Conservation (phyloP, 2,329 filamentous ascomycete genomes). For the Pyricularia sp. region DNA sequence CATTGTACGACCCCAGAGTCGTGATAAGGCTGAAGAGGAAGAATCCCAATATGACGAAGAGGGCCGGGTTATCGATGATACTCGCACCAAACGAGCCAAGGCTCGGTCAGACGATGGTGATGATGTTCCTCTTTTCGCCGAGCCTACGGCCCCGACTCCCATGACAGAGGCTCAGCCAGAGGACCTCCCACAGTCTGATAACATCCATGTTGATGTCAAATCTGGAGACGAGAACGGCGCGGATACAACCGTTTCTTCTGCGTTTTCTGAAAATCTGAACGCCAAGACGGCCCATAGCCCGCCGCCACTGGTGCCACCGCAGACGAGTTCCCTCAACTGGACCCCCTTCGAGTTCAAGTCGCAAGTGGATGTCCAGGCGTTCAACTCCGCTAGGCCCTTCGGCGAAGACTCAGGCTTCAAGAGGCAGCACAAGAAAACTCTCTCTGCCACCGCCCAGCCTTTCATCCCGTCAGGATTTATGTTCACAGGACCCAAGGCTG, state of each 20-base stretch:
- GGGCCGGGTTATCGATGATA: slow-evolving; percentile 54
- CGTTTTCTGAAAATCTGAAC: slow-evolving; percentile 42
- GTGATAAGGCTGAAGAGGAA: slow-evolving; percentile 23
- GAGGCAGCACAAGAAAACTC: slow-evolving; percentile 42
- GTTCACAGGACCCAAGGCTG: slow-evolving; percentile 15
- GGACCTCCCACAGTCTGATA: slow-evolving; percentile 19
- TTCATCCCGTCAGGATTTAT: slow-evolving; percentile 44
- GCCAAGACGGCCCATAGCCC: slow-evolving; percentile 40
- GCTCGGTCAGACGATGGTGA: slow-evolving; percentile 58
- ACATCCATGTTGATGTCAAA: slow-evolving; percentile 17
- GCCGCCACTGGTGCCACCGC: slow-evolving; percentile 42
- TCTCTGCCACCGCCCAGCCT: slow-evolving; percentile 63
- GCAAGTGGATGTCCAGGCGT: slow-evolving; percentile 35
- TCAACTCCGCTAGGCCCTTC: slow-evolving; percentile 42
- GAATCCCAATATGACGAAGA: slow-evolving; percentile 41
- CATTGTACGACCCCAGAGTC: slow-evolving; percentile 60
- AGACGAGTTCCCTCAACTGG: slow-evolving; percentile 42
- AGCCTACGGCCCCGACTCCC: slow-evolving; percentile 25
- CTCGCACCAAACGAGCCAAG: slow-evolving; percentile 68
- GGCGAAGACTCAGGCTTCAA: slow-evolving; percentile 30
- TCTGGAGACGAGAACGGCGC: slow-evolving; percentile 26
- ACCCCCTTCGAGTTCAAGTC: slow-evolving; percentile 52
- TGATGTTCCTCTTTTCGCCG: slow-evolving; percentile 66
- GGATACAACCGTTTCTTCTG: slow-evolving; percentile 46
- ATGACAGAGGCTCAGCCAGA: slow-evolving; percentile 20